phyloP scores from a whole-genome alignment of 1,284 basidiomycete genomes.

The Trichosporon ovoides region DNA sequence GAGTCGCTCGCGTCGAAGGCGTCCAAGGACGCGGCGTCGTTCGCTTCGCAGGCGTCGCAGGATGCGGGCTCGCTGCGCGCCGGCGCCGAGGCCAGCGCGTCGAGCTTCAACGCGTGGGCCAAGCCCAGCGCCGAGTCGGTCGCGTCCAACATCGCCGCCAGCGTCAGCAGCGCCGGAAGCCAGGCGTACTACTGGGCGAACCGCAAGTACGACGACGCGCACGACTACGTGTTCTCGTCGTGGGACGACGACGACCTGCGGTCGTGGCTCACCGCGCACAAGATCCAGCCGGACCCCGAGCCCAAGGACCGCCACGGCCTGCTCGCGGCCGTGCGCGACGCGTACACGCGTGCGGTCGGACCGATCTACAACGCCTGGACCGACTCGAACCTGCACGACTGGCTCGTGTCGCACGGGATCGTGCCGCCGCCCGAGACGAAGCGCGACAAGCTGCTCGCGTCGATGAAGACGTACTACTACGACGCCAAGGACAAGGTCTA shows the following conservation, averaged over 20 bases:
- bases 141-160: constrained; percentile 54
- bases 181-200: constrained; percentile 54
- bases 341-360: constrained; percentile 59
- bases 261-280: constrained; percentile 67
- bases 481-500: constrained; percentile 58
- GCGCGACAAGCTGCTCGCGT: constrained; percentile 62
- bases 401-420: constrained; percentile 74
- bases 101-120: constrained; percentile 2
- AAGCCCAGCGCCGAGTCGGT: constrained; percentile 19
- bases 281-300: constrained; percentile 62
- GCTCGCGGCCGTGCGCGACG: constrained; percentile 60
- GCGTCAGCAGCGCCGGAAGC: constrained; percentile 35
- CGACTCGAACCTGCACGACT: constrained; percentile 74
- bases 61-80: not conserved
- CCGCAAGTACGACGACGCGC: constrained; percentile 60
- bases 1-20: constrained; percentile 5
- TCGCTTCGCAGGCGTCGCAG: not conserved
- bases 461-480: constrained; percentile 79
- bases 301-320: constrained; percentile 64
- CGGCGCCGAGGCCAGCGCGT: not conserved
- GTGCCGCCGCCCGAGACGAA: constrained; percentile 57
- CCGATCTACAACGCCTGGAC: constrained; percentile 80
- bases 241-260: constrained; percentile 69
- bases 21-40: too few species aligned
- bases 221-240: constrained; percentile 79